phyloP scores from a whole-genome alignment of 345 rosid species.

The Salix dunnii region DNA sequence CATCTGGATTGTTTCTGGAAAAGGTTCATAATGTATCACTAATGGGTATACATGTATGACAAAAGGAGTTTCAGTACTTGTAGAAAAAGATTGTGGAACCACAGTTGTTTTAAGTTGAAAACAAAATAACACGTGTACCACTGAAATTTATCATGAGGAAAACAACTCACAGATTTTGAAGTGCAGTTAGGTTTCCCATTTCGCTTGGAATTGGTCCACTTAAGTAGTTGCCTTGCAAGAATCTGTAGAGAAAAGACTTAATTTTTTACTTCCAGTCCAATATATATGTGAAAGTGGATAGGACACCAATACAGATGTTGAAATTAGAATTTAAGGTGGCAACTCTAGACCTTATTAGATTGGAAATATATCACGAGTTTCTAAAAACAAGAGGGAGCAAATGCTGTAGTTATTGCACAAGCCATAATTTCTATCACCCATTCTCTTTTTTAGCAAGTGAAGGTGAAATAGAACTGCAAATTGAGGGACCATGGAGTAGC shows the following conservation, averaged over 20 bases:
- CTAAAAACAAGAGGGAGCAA: neutral
- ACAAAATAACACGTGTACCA: neutral
- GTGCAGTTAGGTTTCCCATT: slow-evolving; percentile 66
- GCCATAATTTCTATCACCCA: neutral
- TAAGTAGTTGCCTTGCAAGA: slow-evolving; percentile 85
- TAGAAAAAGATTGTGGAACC: neutral
- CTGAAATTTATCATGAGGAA: slow-evolving; percentile 9
- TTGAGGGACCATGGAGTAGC: neutral
- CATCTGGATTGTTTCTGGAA: too few relatives aligned
- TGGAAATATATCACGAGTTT: neutral
- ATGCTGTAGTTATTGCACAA: neutral
- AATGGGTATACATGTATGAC: neutral
- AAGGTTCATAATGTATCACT: too few relatives aligned
- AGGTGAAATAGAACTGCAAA: neutral
- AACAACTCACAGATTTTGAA: slow-evolving; percentile 61
- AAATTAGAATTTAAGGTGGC: neutral
- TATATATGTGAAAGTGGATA: neutral
- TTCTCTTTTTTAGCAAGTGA: neutral
- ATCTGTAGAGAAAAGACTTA: slow-evolving; percentile 41
- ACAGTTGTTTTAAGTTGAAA: neutral
- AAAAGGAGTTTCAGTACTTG: neutral
- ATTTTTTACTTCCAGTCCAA: neutral
- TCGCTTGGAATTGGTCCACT: slow-evolving; percentile 74
- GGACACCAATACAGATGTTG: neutral
- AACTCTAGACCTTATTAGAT: neutral